Evolutionary conservation across 768 basidiomycete species (phyloP).

Genomic region (Psilocybe azurescens): DNA sequence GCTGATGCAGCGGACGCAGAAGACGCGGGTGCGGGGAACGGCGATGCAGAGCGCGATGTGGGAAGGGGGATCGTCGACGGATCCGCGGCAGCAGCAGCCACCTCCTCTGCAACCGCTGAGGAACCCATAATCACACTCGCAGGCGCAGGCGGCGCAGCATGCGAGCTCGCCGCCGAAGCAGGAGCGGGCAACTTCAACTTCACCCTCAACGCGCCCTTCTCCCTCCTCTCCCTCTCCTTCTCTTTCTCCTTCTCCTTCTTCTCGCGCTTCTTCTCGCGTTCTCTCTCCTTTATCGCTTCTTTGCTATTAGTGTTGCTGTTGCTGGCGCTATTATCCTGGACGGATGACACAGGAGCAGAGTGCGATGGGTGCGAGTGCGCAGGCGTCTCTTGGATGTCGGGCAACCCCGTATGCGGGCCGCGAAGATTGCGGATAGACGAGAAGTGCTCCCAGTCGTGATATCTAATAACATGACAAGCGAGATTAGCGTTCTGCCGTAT

Average conservation of each 20-base stretch:
- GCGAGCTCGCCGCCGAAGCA: background rate
- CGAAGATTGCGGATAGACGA: slow-evolving; percentile 86
- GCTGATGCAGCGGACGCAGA: background rate
- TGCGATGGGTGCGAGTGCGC: slow-evolving; percentile 11
- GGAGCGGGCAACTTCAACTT: slow-evolving; percentile 20
- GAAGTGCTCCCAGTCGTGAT: slow-evolving; percentile 96
- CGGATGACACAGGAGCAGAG: background rate
- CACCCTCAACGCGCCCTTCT: slow-evolving; percentile 30
- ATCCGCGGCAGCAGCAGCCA: slow-evolving; percentile 7
- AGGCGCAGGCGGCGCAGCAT: background rate
- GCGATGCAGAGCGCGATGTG: slow-evolving; percentile 28
- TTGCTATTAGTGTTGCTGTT: background rate
- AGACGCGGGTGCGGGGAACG: slow-evolving; percentile 14
- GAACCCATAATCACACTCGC: background rate
- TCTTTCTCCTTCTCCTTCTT: slow-evolving; percentile 29
- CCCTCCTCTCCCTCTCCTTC: slow-evolving; percentile 21
- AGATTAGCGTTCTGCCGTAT: too few relatives aligned
- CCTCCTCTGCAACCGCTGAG: background rate
- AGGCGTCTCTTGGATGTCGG: slow-evolving; percentile 59
- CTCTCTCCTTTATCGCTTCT: slow-evolving; percentile 27
- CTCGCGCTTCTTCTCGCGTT: slow-evolving; percentile 27
- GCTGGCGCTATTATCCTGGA: background rate
- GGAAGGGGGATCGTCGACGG: slow-evolving; percentile 28
- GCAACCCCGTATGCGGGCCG: slow-evolving; percentile 83
- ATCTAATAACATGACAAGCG: slow-evolving; percentile 44